Evolutionary conservation across 1,284 basidiomycete genomes (phyloP).

Genomic region (Cutaneotrichosporon cavernicola): DNA sequence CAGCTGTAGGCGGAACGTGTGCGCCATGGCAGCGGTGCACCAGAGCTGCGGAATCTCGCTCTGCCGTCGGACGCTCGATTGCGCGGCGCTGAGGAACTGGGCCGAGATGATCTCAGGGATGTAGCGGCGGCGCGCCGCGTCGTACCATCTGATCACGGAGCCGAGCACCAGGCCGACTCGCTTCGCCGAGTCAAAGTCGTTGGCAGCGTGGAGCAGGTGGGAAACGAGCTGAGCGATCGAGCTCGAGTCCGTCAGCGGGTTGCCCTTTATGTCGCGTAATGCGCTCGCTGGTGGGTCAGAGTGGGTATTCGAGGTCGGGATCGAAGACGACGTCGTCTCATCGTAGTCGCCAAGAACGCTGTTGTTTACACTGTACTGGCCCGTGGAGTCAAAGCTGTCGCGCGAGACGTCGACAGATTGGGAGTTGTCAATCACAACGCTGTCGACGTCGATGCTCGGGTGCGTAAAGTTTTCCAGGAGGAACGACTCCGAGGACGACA

Average conservation of each 20-base stretch:
- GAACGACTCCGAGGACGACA: slow-evolving; percentile 7
- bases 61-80: slow-evolving; percentile 6
- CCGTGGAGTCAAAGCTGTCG: slow-evolving; percentile 2
- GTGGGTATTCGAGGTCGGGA: slow-evolving; percentile 9
- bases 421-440: background rate
- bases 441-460: slow-evolving; percentile 11
- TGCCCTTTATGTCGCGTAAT: slow-evolving; percentile 10
- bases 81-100: slow-evolving; percentile 10
- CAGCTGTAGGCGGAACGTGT: slow-evolving; percentile 16
- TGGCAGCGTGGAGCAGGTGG: slow-evolving; percentile 10
- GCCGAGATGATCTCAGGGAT: slow-evolving; percentile 18
- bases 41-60: slow-evolving; percentile 13
- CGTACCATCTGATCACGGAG: slow-evolving; percentile 18
- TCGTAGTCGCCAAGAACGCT: slow-evolving; percentile 8
- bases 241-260: slow-evolving; percentile 17
- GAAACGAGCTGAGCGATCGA: slow-evolving; percentile 8
- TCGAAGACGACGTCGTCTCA: slow-evolving; percentile 10
- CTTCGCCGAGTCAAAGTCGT: slow-evolving; percentile 6
- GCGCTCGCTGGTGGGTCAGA: slow-evolving; percentile 5
- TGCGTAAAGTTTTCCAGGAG: slow-evolving; percentile 12
- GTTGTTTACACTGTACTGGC: background rate
- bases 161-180: slow-evolving; percentile 18
- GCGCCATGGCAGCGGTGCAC: slow-evolving; percentile 12
- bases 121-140: slow-evolving; percentile 15
- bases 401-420: background rate